phyloP scores from a whole-genome alignment of 306 rosid species.

The Ziziphus jujuba region DNA sequence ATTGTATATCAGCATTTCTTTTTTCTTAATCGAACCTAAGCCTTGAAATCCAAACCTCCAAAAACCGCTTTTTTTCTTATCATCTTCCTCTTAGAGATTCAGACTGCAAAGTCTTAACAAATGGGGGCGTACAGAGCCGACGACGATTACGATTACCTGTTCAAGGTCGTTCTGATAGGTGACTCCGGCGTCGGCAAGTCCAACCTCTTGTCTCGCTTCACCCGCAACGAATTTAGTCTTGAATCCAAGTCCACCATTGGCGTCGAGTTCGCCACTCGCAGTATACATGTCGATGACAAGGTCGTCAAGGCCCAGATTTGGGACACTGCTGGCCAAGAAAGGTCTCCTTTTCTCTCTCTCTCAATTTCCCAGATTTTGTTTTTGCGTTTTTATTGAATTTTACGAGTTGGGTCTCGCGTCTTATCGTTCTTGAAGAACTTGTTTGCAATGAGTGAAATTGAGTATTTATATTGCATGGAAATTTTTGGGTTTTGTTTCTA shows the following conservation, averaged over 20 bases:
- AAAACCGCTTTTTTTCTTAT: not conserved
- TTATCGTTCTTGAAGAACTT: too few relatives aligned
- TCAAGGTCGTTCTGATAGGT: conserved; percentile 85
- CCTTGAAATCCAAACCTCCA: conserved; percentile 1
- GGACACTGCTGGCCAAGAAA: conserved; percentile 93
- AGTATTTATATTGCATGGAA: too few relatives aligned
- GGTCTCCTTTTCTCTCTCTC: conserved; percentile 28
- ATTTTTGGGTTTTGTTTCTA: too few relatives aligned
- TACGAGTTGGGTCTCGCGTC: not conserved
- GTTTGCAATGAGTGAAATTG: too few relatives aligned
- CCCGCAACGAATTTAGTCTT: conserved; percentile 73
- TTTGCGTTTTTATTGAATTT: not conserved
- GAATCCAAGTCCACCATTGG: conserved; percentile 86
- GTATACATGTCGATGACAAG: conserved; percentile 77
- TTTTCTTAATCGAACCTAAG: not conserved
- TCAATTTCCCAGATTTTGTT: too few relatives aligned
- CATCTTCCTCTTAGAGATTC: not conserved
- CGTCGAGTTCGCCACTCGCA: conserved; percentile 82
- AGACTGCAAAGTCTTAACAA: not conserved
- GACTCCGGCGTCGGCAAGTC: conserved; percentile 89
- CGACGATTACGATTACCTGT: conserved; percentile 74
- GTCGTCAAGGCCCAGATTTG: conserved; percentile 90
- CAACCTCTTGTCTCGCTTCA: conserved; percentile 75
- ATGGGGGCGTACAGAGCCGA: conserved; percentile 84
- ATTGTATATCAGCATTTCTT: not conserved